Evolutionary conservation across 176 grass and related monocot species (phyloP), one percentile per base, ranked within the genome.

Genomic region (Triticum monococcum): DNA sequence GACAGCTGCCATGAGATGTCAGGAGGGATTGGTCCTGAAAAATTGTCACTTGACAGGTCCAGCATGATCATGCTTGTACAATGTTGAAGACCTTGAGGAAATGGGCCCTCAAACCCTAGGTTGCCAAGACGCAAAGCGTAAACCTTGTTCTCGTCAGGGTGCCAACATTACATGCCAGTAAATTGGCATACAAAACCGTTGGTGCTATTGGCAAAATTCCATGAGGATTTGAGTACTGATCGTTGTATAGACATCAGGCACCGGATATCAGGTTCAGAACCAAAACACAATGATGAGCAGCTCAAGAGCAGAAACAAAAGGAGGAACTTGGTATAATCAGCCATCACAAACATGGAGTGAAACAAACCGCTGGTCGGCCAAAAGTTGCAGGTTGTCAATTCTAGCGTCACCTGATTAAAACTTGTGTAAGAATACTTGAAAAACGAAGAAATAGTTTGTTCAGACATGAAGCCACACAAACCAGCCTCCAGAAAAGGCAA

Each of bases 61-160:
- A 92, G 24, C 12, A 9, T 4, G 17, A 0, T 68, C 54, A 89
- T 16, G 60, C 83, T 75, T 18, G 11, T 50, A 18, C 83, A 89
- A 30, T 78, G 8, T 40, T 92, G 33, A 73, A 89, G 82, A 38
- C 79, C 87, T 8, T 8, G 35, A 40, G 90, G 79, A 38, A 92
- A 92, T n/a, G 78, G 54, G 18, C 90, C 90, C 12, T 86, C 57
- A 57, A 92, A 63, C 18, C 78, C 90, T 83, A 92, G 78, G 48
- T 92, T 82, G 60, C 86, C 7, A 2, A 92, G 86, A 54, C 18
- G 59, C 24, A 86, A 28, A 72, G 10, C 3, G 0, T 8, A 1
- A 79, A n/a, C 54, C 33, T 8, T 79, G 76, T 78, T 36, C 28
- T 62, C 52, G 0, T 9, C 31, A 0, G 16, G 25, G 12, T 38